phyloP scores from a whole-genome alignment of 2,329 filamentous ascomycete species.

The Albifimbria verrucaria region DNA sequence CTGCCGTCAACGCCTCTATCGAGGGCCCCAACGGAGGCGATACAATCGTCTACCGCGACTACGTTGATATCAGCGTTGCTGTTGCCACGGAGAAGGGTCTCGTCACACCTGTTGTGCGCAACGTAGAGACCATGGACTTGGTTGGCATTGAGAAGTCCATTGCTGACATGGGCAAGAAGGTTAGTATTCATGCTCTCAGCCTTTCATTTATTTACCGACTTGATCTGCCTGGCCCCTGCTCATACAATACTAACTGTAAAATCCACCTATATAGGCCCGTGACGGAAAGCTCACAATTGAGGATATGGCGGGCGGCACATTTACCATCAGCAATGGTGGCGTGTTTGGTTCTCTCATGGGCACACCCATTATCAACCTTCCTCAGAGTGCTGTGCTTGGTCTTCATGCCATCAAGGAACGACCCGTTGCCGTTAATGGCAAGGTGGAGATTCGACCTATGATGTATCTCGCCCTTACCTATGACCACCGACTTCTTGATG shows the following conservation, averaged over 20 bases:
- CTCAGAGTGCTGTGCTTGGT: conserved; percentile 87
- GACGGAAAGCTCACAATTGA: conserved; percentile 97
- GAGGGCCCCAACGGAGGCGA: conserved; percentile 93
- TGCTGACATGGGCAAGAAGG: conserved; percentile 94
- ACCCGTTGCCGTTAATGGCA: conserved; percentile 84
- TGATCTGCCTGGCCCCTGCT: no score
- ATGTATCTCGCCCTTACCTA: conserved; percentile 99
- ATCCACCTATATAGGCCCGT: conserved; percentile 62
- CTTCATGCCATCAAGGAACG: conserved; percentile 97
- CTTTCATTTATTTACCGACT: no score
- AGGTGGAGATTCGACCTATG: conserved; percentile 96
- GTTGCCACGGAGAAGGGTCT: conserved; percentile 97
- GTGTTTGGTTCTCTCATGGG: conserved; percentile 98
- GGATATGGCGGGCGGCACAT: conserved; percentile 97
- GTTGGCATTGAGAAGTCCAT: conserved; percentile 87
- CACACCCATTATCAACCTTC: conserved; percentile 96
- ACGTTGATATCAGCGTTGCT: conserved; percentile 95
- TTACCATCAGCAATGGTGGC: conserved; percentile 96
- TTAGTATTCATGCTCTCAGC: conserved; percentile 32
- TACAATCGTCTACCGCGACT: conserved; percentile 97
- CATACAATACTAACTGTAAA: background rate
- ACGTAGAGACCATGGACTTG: conserved; percentile 84
- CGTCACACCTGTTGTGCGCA: conserved; percentile 93
- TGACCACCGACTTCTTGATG: conserved; percentile 93
- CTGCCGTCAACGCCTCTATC: conserved; percentile 92